These are phyloP conservation scores for Zygoascus flipseniorum DNA, from an alignment of 805 yeast genomes.

Conservation along the genomic window DNA sequence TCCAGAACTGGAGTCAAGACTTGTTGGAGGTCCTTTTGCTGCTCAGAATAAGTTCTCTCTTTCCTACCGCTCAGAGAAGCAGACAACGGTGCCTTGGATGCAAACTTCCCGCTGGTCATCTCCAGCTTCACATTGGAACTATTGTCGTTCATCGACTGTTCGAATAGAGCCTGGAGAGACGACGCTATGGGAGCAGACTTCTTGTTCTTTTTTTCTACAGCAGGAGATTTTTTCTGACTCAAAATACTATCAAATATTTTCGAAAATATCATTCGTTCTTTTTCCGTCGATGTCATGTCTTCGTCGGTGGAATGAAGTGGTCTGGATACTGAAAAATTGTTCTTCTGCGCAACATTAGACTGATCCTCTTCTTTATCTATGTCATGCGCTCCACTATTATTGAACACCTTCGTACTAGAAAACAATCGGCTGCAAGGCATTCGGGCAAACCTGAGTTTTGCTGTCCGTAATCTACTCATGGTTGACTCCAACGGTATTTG, in stretches of 20 bases:
- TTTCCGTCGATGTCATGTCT: slow-evolving; percentile 11
- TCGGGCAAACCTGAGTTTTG: no score
- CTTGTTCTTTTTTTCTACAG: not conserved
- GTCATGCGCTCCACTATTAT: no score
- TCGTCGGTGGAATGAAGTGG: slow-evolving; percentile 5
- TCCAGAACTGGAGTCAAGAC: slow-evolving; percentile 13
- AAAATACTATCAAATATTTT: slow-evolving; percentile 15
- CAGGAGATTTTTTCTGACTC: slow-evolving; percentile 5
- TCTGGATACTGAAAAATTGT: slow-evolving; percentile 7
- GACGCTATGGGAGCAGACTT: not conserved
- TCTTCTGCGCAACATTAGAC: not conserved
- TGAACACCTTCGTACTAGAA: no score
- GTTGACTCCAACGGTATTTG: no score
- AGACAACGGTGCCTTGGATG: slow-evolving; percentile 13
- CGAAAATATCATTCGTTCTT: slow-evolving; percentile 15
- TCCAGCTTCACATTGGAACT: slow-evolving; percentile 7
- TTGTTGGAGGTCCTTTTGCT: not conserved
- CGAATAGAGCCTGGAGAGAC: slow-evolving; percentile 16
- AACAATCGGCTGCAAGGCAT: no score
- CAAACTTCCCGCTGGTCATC: slow-evolving; percentile 11
- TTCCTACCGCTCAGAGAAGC: not conserved
- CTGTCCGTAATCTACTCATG: no score
- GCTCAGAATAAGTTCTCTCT: not conserved
- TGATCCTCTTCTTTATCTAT: no score
- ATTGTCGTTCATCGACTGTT: slow-evolving; percentile 6